Evolutionary conservation across 2,329 filamentous ascomycete genomes (phyloP).

Genomic region (Fusarium dimerum): DNA sequence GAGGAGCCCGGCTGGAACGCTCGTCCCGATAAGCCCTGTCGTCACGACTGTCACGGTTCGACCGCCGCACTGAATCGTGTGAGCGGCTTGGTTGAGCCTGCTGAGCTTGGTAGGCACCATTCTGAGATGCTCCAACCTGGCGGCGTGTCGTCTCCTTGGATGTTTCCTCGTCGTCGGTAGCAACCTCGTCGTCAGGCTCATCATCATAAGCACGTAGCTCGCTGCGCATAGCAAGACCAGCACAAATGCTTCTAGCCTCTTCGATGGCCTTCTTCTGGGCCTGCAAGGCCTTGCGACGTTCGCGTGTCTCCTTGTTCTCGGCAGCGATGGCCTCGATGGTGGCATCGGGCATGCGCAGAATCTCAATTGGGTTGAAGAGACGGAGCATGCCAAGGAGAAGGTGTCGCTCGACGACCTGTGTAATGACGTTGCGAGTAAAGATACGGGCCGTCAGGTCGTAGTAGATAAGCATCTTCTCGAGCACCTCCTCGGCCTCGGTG

Average conservation of each 20-base stretch:
- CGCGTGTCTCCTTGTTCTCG: conserved; percentile 54
- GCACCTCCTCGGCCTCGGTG: conserved; percentile 52
- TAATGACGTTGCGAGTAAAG: conserved; percentile 54
- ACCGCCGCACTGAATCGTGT: conserved; percentile 23
- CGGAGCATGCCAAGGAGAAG: conserved; percentile 53
- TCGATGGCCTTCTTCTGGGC: conserved; percentile 52
- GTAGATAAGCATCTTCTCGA: conserved; percentile 59
- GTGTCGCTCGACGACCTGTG: conserved; percentile 53
- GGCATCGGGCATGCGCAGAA: conserved; percentile 46
- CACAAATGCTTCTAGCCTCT: conserved; percentile 51
- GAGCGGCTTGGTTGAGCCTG: conserved; percentile 7
- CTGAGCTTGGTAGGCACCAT: conserved; percentile 14
- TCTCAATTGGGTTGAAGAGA: conserved; percentile 54
- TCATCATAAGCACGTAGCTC: conserved; percentile 45
- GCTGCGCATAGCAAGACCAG: conserved; percentile 53
- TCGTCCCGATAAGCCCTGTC: conserved; percentile 24
- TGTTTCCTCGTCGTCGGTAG: conserved; percentile 34
- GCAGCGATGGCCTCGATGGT: conserved; percentile 52
- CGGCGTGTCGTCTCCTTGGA: conserved; percentile 15
- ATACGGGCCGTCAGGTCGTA: conserved; percentile 54
- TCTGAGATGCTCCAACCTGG: conserved; percentile 19
- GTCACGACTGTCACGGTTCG: conserved; percentile 25
- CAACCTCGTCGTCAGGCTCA: conserved; percentile 35
- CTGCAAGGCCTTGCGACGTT: conserved; percentile 49
- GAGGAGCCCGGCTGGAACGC: conserved; percentile 21